Percentiles rank a stretch among this genome's conserved stretches.
phyloP scores from a whole-genome alignment of 306 rosid genomes.

The Malus asiatica region DNA sequence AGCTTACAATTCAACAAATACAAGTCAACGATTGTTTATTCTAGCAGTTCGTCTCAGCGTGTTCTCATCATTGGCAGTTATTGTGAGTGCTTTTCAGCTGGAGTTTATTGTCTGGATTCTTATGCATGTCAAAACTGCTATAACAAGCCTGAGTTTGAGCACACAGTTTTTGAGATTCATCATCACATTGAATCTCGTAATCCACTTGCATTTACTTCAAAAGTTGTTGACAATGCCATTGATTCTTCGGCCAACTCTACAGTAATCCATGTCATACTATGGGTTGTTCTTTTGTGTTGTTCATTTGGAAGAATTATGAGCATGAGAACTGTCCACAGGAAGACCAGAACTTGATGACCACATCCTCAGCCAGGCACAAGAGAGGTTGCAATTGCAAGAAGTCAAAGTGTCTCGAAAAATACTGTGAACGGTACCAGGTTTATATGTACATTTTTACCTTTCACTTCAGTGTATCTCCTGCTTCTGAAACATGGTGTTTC shows the following conservation, averaged over 20 bases:
- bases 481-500: neutral
- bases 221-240: conserved; percentile 3
- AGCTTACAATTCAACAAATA: neutral
- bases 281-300: neutral
- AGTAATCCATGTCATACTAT: conserved; percentile 12
- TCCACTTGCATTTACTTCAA: conserved; percentile 30
- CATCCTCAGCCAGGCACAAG: conserved; percentile 25
- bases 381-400: conserved; percentile 42
- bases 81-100: conserved; percentile 30
- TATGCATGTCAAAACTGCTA: conserved; percentile 25
- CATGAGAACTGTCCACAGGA: conserved; percentile 14
- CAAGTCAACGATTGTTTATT: neutral
- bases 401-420: conserved; percentile 18
- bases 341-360: neutral
- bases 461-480: neutral
- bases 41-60: conserved; percentile 2
- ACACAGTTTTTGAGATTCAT: neutral
- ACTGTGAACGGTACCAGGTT: conserved; percentile 38
- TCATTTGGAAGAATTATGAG: conserved; percentile 1
- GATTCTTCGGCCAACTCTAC: conserved; percentile 5
- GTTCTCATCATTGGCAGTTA: conserved; percentile 28
- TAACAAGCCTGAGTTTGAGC: conserved; percentile 12
- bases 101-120: conserved; percentile 13
- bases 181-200: conserved; percentile 17
- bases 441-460: neutral